A percentile compares a stretch with the other conserved stretches of the same genome.
Conservation (phyloP, 805 yeast genomes). For the Hanseniaspora taiwanica region DNA sequence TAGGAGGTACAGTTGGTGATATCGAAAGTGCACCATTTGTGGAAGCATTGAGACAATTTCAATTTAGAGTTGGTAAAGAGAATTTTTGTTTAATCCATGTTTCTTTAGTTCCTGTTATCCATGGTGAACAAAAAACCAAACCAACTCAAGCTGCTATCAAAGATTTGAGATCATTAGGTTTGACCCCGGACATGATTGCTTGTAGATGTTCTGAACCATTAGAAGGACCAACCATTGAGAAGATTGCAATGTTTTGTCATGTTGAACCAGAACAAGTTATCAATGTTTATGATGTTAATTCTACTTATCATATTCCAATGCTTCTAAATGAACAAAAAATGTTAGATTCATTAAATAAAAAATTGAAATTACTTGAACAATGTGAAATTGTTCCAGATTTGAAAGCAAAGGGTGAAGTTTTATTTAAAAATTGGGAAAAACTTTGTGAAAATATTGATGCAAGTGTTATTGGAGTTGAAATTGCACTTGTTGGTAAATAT, state of each 20-base stretch:
- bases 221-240: conserved; percentile 76
- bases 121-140: conserved; percentile 97
- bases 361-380: conserved; percentile 43
- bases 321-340: conserved; percentile 77
- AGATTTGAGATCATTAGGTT: conserved; percentile 89
- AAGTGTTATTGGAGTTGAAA: conserved; percentile 75
- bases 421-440: conserved; percentile 66
- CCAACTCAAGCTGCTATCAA: conserved; percentile 99
- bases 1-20: conserved; percentile 99
- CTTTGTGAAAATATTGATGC: conserved; percentile 73
- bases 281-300: conserved; percentile 92
- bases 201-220: conserved; percentile 86
- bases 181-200: conserved; percentile 93
- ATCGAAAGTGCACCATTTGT: conserved; percentile 98
- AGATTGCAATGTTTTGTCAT: conserved; percentile 97
- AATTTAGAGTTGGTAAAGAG: conserved; percentile 88
- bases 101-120: conserved; percentile 92
- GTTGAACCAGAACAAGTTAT: conserved; percentile 97
- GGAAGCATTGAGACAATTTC: conserved; percentile 97
- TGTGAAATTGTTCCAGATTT: conserved; percentile 37
- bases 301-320: conserved; percentile 95
- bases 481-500: conserved; percentile 96
- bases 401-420: conserved; percentile 46
- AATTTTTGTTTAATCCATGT: conserved; percentile 95
- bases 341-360: conserved; percentile 55